Evolutionary conservation across 2,329 filamentous ascomycete genomes (phyloP).

Genomic region (Penicillium sp.): DNA sequence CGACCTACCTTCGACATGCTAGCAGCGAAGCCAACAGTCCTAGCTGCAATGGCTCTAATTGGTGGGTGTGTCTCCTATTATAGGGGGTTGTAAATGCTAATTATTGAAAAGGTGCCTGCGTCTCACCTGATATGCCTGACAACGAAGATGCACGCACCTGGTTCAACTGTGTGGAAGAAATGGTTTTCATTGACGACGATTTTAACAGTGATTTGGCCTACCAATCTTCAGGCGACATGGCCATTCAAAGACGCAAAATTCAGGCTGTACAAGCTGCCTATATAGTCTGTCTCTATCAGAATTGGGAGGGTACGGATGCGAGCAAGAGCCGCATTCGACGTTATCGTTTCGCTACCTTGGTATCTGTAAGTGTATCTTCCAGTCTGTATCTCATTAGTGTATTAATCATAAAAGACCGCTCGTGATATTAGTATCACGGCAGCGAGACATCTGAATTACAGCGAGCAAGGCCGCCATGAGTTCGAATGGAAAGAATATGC

Average conservation of each 20-base stretch:
- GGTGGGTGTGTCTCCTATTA: constrained; percentile 17
- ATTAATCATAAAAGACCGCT: constrained; percentile 17
- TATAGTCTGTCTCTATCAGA: constrained; percentile 39
- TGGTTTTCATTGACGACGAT: constrained; percentile 37
- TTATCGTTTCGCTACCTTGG: constrained; percentile 33
- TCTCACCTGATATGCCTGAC: constrained; percentile 32
- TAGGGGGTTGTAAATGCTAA: background rate
- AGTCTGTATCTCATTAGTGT: background rate
- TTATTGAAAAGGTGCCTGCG: constrained; percentile 13
- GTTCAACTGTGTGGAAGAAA: constrained; percentile 40
- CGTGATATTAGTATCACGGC: constrained; percentile 31
- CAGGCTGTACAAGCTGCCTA: constrained; percentile 39
- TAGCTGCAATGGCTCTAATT: constrained; percentile 37
- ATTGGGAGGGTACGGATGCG: constrained; percentile 37
- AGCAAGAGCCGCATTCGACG: constrained; percentile 36
- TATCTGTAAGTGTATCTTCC: constrained; percentile 28
- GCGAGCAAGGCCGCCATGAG: constrained; percentile 21
- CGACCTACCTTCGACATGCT: constrained; percentile 34
- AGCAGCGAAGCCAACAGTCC: constrained; percentile 26
- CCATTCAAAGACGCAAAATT: constrained; percentile 22
- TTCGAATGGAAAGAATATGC: constrained; percentile 36
- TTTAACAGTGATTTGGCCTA: constrained; percentile 30
- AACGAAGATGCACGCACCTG: constrained; percentile 32
- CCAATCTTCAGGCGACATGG: constrained; percentile 7
- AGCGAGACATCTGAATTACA: constrained; percentile 27